Conservation (phyloP, 2,329 filamentous ascomycete genomes). For the Thelonectria olida region DNA sequence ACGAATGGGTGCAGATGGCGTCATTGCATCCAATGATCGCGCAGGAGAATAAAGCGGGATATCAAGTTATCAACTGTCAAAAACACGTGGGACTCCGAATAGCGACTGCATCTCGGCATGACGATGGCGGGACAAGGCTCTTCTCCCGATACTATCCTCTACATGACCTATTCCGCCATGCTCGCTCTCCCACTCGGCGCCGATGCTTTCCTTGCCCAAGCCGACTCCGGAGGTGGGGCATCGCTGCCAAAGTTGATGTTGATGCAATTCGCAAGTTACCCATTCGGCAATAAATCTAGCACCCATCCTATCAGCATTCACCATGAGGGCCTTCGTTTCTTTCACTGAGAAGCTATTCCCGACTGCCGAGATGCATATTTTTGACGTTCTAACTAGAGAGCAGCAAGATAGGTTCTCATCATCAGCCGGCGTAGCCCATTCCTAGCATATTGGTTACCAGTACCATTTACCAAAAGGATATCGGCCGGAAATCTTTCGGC, state of each 20-base stretch:
- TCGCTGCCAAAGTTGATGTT: neutral
- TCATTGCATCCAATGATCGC: conserved; percentile 37
- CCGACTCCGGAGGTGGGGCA: conserved; percentile 19
- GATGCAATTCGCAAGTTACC: neutral
- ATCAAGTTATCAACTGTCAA: conserved; percentile 18
- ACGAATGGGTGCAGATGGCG: conserved; percentile 22
- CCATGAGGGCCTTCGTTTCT: neutral
- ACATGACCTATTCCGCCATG: neutral
- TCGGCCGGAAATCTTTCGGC: conserved; percentile 36
- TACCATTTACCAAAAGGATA: conserved; percentile 44
- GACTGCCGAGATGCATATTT: neutral
- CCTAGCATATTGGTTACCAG: no score
- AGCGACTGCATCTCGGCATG: neutral
- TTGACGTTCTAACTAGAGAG: no score
- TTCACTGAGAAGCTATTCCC: neutral
- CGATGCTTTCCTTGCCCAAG: conserved; percentile 6
- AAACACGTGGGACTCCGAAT: conserved; percentile 5
- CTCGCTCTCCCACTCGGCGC: conserved; percentile 17
- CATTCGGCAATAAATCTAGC: neutral
- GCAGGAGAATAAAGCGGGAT: neutral
- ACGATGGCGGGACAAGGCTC: neutral
- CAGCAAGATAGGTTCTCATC: no score
- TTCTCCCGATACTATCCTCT: neutral
- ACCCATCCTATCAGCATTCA: neutral
- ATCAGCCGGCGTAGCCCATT: no score